Percentiles rank a stretch among this genome's conserved stretches.
phyloP scores from a whole-genome alignment of 2,329 filamentous ascomycete genomes.

The Colletotrichum melonis region DNA sequence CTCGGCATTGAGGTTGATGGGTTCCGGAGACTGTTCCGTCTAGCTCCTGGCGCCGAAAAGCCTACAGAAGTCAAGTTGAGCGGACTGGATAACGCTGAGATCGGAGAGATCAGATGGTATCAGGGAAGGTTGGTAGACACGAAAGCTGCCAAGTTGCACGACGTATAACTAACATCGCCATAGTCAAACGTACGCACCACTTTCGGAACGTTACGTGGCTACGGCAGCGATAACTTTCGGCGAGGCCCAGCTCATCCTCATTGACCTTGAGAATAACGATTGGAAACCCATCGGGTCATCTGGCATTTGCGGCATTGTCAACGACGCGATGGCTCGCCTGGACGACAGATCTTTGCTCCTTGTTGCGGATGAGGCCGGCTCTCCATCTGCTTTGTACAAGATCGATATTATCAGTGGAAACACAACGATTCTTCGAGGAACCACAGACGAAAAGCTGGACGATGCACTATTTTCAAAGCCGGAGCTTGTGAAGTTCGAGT shows the following conservation, averaged over 20 bases:
- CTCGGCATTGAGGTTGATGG: slow-evolving; percentile 58
- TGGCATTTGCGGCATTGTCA: slow-evolving; percentile 41
- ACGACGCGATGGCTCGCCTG: slow-evolving; percentile 48
- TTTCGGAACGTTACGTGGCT: slow-evolving; percentile 49
- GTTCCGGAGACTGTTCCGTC: slow-evolving; percentile 59
- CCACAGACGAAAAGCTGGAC: slow-evolving; percentile 46
- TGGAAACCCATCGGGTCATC: slow-evolving; percentile 45
- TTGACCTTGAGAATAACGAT: slow-evolving; percentile 48
- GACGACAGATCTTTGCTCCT: slow-evolving; percentile 50
- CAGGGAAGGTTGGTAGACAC: slow-evolving; percentile 43
- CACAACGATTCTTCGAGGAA: slow-evolving; percentile 44
- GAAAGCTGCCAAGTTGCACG: background rate
- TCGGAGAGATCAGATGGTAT: slow-evolving; percentile 48
- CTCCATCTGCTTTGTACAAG: slow-evolving; percentile 48
- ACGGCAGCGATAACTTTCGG: slow-evolving; percentile 48
- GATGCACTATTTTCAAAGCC: slow-evolving; percentile 50
- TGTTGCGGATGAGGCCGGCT: slow-evolving; percentile 47
- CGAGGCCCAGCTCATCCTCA: slow-evolving; percentile 47
- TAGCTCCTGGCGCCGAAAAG: slow-evolving; percentile 42
- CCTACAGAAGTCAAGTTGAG: slow-evolving; percentile 46
- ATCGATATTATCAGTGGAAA: slow-evolving; percentile 42
- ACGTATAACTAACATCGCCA: background rate
- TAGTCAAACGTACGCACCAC: slow-evolving; percentile 53
- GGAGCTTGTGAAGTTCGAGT: slow-evolving; percentile 45
- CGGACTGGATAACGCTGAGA: slow-evolving; percentile 54